Evolutionary conservation across 345 rosid genomes (phyloP), one percentile per base, ranked within the genome.

Genomic region (Balakata baccata): DNA sequence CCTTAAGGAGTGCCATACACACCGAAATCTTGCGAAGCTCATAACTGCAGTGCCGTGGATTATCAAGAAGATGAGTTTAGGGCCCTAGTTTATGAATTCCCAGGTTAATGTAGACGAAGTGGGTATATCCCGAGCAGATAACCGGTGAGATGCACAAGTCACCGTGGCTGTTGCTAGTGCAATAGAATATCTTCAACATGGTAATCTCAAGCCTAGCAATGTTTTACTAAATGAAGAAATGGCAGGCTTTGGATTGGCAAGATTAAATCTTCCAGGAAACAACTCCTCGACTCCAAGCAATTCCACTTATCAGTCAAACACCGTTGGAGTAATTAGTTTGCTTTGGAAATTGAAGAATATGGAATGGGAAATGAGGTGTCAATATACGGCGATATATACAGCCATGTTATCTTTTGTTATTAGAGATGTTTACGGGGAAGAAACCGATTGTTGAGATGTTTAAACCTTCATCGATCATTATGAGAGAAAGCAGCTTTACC

Each of bases 21-120:
- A 71, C 17, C 45, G 72, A 49, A 77, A 77, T 64, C 76, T 77
- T 16, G 80, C 71, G 43, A 77, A 77, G 72, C 49, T 77, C 8
- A 17, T 77, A 7, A 57, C 60, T 43, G 52, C 54, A 0, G 68
- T 4, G 38, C 72, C 1, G 12, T 66, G n/a, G 75, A 71, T 50
- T 18, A 65, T 49, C 41, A 63, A 29, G 75, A 66, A 6, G 45
- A 76, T 34, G 66, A 76, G 23, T 76, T 70, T 66, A 69, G 62
- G 71, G 79, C 75, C 16, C 16, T 77, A 13, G 60, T 70, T 64
- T 77, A 64, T 37, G 71, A 66, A 57, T 71, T 72, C 57, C 57
- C 57, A 66, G 75, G 67, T 57, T 11, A 70, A 77, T 38, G 80
- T 71, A n/a, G 80, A 71, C 11, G 72, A 66, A 66, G 14, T 71